Conservation (phyloP, 2,329 filamentous ascomycete genomes). For the Alternaria atra region DNA sequence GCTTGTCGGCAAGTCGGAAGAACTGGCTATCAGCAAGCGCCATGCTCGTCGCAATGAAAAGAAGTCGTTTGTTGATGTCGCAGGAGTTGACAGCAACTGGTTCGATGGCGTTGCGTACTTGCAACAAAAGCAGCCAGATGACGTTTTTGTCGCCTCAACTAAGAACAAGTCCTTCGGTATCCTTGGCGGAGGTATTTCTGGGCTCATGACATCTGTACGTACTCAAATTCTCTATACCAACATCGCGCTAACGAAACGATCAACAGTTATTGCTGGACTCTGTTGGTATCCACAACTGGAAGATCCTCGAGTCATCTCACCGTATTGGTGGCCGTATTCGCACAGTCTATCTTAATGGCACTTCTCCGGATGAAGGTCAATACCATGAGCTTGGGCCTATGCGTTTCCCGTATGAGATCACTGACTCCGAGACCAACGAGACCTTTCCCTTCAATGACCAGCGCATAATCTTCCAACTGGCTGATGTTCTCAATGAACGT, state of each 20-base stretch:
- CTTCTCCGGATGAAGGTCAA: slow-evolving; percentile 66
- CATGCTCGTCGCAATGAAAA: slow-evolving; percentile 34
- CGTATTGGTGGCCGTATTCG: slow-evolving; percentile 70
- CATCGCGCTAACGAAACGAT: background rate
- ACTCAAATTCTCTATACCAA: background rate
- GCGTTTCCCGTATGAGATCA: slow-evolving; percentile 64
- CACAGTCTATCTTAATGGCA: slow-evolving; percentile 67
- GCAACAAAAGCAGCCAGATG: slow-evolving; percentile 59
- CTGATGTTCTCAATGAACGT: slow-evolving; percentile 65
- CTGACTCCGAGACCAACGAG: slow-evolving; percentile 58
- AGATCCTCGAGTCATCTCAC: slow-evolving; percentile 67
- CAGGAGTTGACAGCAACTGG: slow-evolving; percentile 65
- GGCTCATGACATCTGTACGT: slow-evolving; percentile 61
- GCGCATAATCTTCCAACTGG: slow-evolving; percentile 68
- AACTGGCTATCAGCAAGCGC: slow-evolving; percentile 27
- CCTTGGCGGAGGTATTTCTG: slow-evolving; percentile 69
- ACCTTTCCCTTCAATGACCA: slow-evolving; percentile 67
- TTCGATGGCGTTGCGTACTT: slow-evolving; percentile 69
- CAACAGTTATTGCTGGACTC: slow-evolving; percentile 44
- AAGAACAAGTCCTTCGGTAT: slow-evolving; percentile 68
- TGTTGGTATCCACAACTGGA: slow-evolving; percentile 65
- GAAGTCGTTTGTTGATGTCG: slow-evolving; percentile 55
- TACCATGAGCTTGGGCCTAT: slow-evolving; percentile 72
- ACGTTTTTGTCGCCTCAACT: slow-evolving; percentile 59
- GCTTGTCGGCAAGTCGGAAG: slow-evolving; percentile 48